phyloP scores from a whole-genome alignment of 192 early-diverging fungal genomes.

The Coemansia sp. region DNA sequence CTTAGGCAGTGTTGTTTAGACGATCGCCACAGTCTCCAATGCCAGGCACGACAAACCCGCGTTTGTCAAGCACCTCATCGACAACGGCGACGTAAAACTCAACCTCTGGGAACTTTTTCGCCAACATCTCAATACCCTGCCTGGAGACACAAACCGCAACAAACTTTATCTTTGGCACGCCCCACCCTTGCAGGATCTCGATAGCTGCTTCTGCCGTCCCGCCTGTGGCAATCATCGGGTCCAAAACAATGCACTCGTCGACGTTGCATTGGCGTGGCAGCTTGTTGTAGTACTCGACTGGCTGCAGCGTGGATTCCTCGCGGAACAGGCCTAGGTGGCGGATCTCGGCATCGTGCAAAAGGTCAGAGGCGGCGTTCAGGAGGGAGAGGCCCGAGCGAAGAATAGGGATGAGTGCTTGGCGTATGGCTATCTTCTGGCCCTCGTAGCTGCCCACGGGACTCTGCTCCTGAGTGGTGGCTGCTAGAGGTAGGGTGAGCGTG shows the following conservation, averaged over 20 bases:
- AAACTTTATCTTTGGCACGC: slow-evolving; percentile 69
- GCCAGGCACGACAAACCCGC: slow-evolving; percentile 63
- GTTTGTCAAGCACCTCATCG: slow-evolving; percentile 58
- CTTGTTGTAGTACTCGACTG: slow-evolving; percentile 95
- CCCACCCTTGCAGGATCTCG: slow-evolving; percentile 79
- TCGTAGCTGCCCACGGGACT: slow-evolving; percentile 56
- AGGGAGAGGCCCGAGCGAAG: slow-evolving; percentile 65
- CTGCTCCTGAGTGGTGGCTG: slow-evolving; percentile 20
- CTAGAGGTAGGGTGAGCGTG: slow-evolving; percentile 49
- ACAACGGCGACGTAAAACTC: slow-evolving; percentile 57
- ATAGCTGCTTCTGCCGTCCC: slow-evolving; percentile 76
- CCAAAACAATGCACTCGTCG: slow-evolving; percentile 71
- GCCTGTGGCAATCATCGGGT: slow-evolving; percentile 83
- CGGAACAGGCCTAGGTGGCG: slow-evolving; percentile 80
- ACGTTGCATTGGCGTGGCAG: slow-evolving; percentile 67
- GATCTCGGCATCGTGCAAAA: slow-evolving; percentile 70
- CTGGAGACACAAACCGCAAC: slow-evolving; percentile 61
- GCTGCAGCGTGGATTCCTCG: slow-evolving; percentile 76
- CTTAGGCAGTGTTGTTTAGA: slow-evolving; percentile 56
- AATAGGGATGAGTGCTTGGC: slow-evolving; percentile 62
- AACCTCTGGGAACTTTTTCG: slow-evolving; percentile 58
- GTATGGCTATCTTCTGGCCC: slow-evolving; percentile 31
- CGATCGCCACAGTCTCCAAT: slow-evolving; percentile 73
- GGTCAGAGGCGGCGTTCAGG: slow-evolving; percentile 55
- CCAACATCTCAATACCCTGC: slow-evolving; percentile 51